Percentiles rank a stretch among this genome's conserved stretches.
phyloP scores from a whole-genome alignment of 805 yeast species.

The Yamadazyma phyllophila region DNA sequence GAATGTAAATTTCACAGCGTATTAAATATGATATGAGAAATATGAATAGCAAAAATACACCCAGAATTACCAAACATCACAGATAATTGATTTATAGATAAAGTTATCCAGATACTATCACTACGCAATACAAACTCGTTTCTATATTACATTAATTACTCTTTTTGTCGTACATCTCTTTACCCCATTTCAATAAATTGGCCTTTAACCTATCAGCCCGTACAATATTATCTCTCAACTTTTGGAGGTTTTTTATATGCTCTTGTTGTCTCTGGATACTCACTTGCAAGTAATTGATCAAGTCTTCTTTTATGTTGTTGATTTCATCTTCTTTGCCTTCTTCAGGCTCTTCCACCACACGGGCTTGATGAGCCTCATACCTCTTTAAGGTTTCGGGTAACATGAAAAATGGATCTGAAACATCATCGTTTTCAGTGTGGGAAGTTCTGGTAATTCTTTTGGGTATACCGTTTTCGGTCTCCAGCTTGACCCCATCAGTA shows the following conservation, averaged over 20 bases:
- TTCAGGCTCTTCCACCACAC: conserved; percentile 19
- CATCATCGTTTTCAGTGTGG: conserved; percentile 15
- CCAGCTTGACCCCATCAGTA: conserved; percentile 7
- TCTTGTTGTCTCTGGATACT: conserved; percentile 63
- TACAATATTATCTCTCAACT: conserved; percentile 69
- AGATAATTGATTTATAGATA: too few species aligned
- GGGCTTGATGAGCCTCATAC: conserved; percentile 28
- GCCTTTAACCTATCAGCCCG: conserved; percentile 75
- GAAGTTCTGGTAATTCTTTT: conserved; percentile 10
- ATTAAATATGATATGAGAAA: too few species aligned
- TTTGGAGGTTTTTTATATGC: conserved; percentile 74
- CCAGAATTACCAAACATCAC: too few species aligned
- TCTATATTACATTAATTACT: conserved; percentile 15
- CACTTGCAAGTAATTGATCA: conserved; percentile 42
- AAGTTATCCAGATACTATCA: too few species aligned
- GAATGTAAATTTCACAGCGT: not conserved
- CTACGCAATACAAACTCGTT: not conserved
- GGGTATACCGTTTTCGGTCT: conserved; percentile 19
- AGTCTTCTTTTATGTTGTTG: conserved; percentile 61
- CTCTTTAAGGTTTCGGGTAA: conserved; percentile 47
- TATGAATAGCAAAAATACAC: too few species aligned
- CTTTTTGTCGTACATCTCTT: conserved; percentile 64
- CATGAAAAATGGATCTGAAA: conserved; percentile 48
- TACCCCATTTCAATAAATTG: conserved; percentile 77
- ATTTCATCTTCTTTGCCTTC: conserved; percentile 24